Conservation (phyloP, 495 filamentous ascomycete genomes). For the Saxophila tyrrhenica region DNA sequence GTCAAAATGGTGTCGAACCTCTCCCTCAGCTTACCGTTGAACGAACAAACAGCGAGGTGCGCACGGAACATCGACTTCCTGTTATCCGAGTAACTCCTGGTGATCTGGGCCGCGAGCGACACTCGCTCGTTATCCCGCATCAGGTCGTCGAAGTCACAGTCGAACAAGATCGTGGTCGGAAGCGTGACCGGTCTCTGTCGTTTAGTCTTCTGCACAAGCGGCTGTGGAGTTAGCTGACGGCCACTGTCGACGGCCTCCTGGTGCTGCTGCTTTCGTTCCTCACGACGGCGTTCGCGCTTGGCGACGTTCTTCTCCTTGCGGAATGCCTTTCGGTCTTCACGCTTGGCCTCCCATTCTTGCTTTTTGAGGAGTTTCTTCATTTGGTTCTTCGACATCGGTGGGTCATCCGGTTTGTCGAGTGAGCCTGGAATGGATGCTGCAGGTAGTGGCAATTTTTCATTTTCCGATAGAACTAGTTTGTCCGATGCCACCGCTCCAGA, state of each 20-base stretch:
- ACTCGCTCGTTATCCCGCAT: conserved; percentile 77
- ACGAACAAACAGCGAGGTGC: conserved; percentile 64
- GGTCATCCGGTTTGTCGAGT: conserved; percentile 27
- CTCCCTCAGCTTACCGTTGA: conserved; percentile 60
- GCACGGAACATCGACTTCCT: conserved; percentile 49
- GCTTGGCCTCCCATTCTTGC: conserved; percentile 56
- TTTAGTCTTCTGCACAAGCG: conserved; percentile 20
- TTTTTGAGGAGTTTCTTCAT: conserved; percentile 58
- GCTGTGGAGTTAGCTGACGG: not conserved
- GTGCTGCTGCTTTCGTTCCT: conserved; percentile 20
- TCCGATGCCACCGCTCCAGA: too few species aligned
- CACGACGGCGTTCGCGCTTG: conserved; percentile 48
- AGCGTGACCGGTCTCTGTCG: conserved; percentile 37
- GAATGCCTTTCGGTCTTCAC: conserved; percentile 54
- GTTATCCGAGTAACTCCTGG: conserved; percentile 81
- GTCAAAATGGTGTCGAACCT: conserved; percentile 64
- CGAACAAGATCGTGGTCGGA: conserved; percentile 70
- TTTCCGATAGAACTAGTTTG: too few species aligned
- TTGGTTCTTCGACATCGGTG: conserved; percentile 62
- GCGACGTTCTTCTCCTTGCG: conserved; percentile 61
- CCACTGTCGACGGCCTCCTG: not conserved
- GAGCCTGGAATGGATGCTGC: conserved; percentile 5
- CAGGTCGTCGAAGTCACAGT: conserved; percentile 83
- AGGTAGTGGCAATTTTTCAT: conserved; percentile 10
- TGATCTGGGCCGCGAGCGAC: conserved; percentile 72